phyloP scores from a whole-genome alignment of 1,284 basidiomycete genomes.

The Rhodotorula sp. region DNA sequence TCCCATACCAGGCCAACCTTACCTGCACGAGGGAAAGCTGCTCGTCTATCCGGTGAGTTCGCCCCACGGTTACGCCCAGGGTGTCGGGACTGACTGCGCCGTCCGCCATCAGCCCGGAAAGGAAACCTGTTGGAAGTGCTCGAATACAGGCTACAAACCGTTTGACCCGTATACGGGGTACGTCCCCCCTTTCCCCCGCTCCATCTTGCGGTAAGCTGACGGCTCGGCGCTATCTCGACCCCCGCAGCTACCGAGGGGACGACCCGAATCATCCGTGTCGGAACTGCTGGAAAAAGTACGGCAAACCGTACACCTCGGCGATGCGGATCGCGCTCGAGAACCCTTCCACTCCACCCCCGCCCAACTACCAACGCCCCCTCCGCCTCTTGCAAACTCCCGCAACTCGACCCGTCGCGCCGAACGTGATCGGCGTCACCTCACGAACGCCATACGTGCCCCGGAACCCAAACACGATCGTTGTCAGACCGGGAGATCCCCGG shows the following conservation, averaged over 20 bases:
- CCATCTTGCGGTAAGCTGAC: too few relatives aligned
- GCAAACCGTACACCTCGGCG: slow-evolving; percentile 22
- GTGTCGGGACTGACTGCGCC: not conserved
- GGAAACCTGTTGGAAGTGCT: slow-evolving; percentile 28
- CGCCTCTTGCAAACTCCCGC: slow-evolving; percentile 17
- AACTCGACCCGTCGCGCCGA: not conserved
- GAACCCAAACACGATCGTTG: slow-evolving; percentile 18
- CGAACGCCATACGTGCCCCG: not conserved
- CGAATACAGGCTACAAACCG: slow-evolving; percentile 37
- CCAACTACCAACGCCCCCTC: slow-evolving; percentile 35
- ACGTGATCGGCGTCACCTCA: slow-evolving; percentile 4
- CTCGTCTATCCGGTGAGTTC: slow-evolving; percentile 36
- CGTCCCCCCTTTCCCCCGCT: not conserved
- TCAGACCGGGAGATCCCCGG: slow-evolving; percentile 44
- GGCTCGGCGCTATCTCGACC: too few relatives aligned
- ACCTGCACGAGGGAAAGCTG: slow-evolving; percentile 32
- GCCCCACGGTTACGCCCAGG: not conserved
- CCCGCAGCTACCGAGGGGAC: slow-evolving; percentile 18
- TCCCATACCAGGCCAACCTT: slow-evolving; percentile 39
- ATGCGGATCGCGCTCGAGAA: slow-evolving; percentile 8
- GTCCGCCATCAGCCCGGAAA: not conserved
- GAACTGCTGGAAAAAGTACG: slow-evolving; percentile 37
- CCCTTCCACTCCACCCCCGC: not conserved
- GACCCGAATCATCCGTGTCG: slow-evolving; percentile 38
- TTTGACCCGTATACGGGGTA: slow-evolving; percentile 9